Evolutionary conservation across 2,329 filamentous ascomycete species (phyloP).

Genomic region (Penicillium sp.): DNA sequence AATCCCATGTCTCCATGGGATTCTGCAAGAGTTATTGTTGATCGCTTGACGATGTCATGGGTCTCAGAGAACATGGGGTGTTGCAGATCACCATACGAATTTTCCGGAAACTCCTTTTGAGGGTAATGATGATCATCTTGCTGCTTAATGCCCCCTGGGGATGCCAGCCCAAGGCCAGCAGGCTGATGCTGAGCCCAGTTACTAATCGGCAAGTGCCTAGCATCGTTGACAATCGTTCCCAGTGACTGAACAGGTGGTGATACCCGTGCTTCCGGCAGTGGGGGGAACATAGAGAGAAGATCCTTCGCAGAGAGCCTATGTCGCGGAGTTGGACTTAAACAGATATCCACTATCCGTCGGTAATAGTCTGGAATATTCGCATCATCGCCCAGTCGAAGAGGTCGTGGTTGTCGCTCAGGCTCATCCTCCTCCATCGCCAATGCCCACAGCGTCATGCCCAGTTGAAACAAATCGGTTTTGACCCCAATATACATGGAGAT

Average conservation of each 20-base stretch:
- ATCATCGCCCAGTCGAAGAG: slow-evolving; percentile 53
- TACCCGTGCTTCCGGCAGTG: slow-evolving; percentile 9
- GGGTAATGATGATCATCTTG: slow-evolving; percentile 2
- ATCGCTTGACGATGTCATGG: slow-evolving; percentile 15
- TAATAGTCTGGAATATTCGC: slow-evolving; percentile 65
- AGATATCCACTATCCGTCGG: slow-evolving; percentile 63
- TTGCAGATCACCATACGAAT: slow-evolving; percentile 2
- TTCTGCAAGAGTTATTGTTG: slow-evolving; percentile 18
- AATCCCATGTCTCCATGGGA: slow-evolving; percentile 12
- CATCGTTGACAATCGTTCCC: background rate
- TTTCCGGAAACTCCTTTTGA: slow-evolving; percentile 3
- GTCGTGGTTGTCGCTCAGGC: slow-evolving; percentile 68
- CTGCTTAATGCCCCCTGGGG: background rate
- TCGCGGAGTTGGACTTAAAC: slow-evolving; percentile 65
- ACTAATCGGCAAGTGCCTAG: slow-evolving; percentile 2
- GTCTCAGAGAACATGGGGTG: slow-evolving; percentile 9
- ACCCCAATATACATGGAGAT: slow-evolving; percentile 97
- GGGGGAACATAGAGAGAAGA: slow-evolving; percentile 61
- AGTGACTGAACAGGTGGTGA: slow-evolving; percentile 10
- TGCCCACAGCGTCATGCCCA: slow-evolving; percentile 95
- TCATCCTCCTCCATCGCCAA: slow-evolving; percentile 81
- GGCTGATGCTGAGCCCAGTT: slow-evolving; percentile 5
- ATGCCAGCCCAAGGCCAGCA: background rate
- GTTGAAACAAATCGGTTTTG: slow-evolving; percentile 90
- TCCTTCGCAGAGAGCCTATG: slow-evolving; percentile 63